phyloP scores from a whole-genome alignment of 371 early-diverging fungal species.

The Zopfochytrium polystomum region DNA sequence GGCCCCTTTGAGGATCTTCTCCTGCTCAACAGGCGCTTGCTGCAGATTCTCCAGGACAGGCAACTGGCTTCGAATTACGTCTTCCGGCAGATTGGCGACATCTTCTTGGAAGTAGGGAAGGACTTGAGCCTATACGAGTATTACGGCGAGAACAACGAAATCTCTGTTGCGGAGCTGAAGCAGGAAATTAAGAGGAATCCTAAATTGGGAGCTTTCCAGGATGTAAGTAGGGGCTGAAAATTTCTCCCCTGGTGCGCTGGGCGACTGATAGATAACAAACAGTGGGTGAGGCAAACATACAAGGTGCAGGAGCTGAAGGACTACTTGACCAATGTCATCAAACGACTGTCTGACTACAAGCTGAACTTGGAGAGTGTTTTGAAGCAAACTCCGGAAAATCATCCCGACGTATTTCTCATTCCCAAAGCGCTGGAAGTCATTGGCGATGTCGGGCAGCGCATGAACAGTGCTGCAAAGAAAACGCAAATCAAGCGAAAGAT shows the following conservation, averaged over 20 bases:
- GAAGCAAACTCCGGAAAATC: background rate
- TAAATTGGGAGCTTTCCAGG: background rate
- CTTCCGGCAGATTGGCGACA: background rate
- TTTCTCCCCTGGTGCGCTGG: too few species aligned
- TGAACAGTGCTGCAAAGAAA: slow-evolving; percentile 10
- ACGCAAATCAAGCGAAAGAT: slow-evolving; percentile 1
- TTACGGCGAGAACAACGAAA: slow-evolving; percentile 7
- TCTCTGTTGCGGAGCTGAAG: background rate
- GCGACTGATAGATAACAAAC: too few species aligned
- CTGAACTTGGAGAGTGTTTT: slow-evolving; percentile 7
- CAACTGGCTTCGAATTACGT: background rate
- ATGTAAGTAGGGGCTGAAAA: slow-evolving; percentile 1
- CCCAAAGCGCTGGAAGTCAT: slow-evolving; percentile 8
- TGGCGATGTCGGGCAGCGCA: background rate
- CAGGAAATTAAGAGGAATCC: slow-evolving; percentile 12
- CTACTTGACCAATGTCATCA: slow-evolving; percentile 5
- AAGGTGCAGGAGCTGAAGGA: background rate
- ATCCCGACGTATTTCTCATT: background rate
- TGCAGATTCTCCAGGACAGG: background rate
- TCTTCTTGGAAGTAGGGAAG: background rate
- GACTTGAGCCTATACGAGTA: background rate
- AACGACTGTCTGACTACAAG: slow-evolving; percentile 17
- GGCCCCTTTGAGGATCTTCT: slow-evolving; percentile 10
- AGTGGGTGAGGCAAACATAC: too few species aligned
- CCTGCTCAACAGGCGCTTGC: background rate